Evolutionary conservation across 108 stramenopile species (phyloP), one percentile per base, ranked within the genome.

Genomic region (Conticribra weissflogii): DNA sequence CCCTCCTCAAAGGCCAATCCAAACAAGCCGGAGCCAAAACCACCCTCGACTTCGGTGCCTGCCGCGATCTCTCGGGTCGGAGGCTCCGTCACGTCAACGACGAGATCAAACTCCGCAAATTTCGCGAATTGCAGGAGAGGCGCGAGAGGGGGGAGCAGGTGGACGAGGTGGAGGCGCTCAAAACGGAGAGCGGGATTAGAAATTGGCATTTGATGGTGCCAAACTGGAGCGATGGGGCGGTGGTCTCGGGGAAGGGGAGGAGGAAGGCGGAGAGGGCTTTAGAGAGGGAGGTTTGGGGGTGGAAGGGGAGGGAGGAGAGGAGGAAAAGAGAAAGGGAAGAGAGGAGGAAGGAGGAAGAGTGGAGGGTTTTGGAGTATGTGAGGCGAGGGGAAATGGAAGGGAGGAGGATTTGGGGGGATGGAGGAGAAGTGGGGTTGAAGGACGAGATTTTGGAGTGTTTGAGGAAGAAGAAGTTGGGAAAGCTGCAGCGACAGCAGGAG

Each of bases 51-150:
- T 99, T 98, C 83, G 96, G 97, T 3, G 98, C 98, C 0, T 99
- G 98, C 72, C 94, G 98, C 8, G 98, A 99, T 82, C 81, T 99
- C 66, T 89, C 89, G 47, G 98, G 98, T 7, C 90, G 98, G 22
- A 87, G 98, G 18, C 81, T 99, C 15, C 91, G 97, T n/a, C 96
- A 97, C 71, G 96, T 99, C 51, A 99, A 99, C 62, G 96, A 99
- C 76, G 96, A 97, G 66, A 85, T 99, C 52, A 95, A 95, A 48
- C 67, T 97, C 41, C 81, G 82, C 15, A 89, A 85, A 60, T 98
- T 94, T 88, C 71, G 79, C 21, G 95, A 96, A 60, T 71, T 87
- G 62, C 65, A 88, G 50, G 77, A 72, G 22, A 44, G 68, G 41
- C 77, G 87, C 27, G 63, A 82, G 71, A 54, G 67, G 23, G 85